Conservation (phyloP, 2,329 filamentous ascomycete species). For the Arthrinium phaeospermum region DNA sequence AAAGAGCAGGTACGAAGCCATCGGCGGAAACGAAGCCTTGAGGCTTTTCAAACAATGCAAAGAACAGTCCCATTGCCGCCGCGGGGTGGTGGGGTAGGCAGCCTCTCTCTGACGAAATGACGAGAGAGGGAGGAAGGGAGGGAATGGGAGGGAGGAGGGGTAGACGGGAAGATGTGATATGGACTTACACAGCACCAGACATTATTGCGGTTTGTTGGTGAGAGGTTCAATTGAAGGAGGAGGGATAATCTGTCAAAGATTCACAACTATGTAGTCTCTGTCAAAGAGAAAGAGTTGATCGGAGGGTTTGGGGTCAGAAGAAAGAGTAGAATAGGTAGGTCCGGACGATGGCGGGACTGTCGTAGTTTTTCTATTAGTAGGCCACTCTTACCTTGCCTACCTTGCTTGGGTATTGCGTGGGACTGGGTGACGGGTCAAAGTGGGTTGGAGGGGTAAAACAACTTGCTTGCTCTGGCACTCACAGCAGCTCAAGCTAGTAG, state of each 20-base stretch:
- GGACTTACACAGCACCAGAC: slow-evolving; percentile 72
- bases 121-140: slow-evolving; percentile 25
- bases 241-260: slow-evolving; percentile 20
- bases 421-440: slow-evolving; percentile 17
- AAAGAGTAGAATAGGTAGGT: slow-evolving; percentile 17
- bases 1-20: slow-evolving; percentile 28
- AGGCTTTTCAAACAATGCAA: slow-evolving; percentile 7
- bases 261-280: slow-evolving; percentile 5
- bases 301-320: slow-evolving; percentile 26
- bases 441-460: slow-evolving; percentile 20
- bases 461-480: not conserved
- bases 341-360: slow-evolving; percentile 23
- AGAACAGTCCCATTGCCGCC: slow-evolving; percentile 27
- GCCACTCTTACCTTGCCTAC: not conserved
- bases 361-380: slow-evolving; percentile 26
- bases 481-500: not conserved
- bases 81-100: slow-evolving; percentile 27
- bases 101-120: slow-evolving; percentile 2
- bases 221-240: slow-evolving; percentile 20
- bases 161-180: slow-evolving; percentile 28
- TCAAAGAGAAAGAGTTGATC: slow-evolving; percentile 16
- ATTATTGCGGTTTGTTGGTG: slow-evolving; percentile 50
- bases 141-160: slow-evolving; percentile 33
- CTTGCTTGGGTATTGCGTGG: not conserved
- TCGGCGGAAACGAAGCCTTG: slow-evolving; percentile 29